Evolutionary conservation across 1,284 basidiomycete genomes (phyloP), one percentile per base, ranked within the genome.

Genomic region (Leccinum proximum): DNA sequence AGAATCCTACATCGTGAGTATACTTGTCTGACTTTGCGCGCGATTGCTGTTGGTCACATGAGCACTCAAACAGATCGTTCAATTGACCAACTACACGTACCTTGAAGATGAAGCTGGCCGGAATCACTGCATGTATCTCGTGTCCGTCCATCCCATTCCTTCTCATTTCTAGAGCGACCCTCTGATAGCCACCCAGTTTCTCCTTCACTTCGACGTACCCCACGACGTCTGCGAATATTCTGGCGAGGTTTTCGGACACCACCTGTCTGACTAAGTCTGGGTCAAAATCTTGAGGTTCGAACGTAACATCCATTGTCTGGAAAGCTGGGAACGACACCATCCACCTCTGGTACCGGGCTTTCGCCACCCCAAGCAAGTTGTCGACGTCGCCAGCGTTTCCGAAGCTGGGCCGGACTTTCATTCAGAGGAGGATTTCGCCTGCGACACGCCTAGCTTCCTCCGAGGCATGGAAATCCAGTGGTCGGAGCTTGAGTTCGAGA

Each of bases 1-100:
- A 71, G 66, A 88, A 80, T 1, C 86, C 87, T 86, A 88, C 88
- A 68, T 88, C 84, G 63, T 81, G 26, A 87, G 70, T 83, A 89
- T 10, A 70, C 69, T 66, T 87, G 71, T 4, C 79, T 79, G 63
- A 80, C 69, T 62, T 80, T 80, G n/a, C 79, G 69, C 1, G 79
- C 80, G 5, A 57, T 33, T 14, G 16, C 54, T 57, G 54, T 57
- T 10, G 26, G 30, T 16, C 30, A 57, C 54, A 16, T 57, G 3
- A 57, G 30, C 30, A 57, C 54, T 33, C 54, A 33, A n/a, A 56
- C 4, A 16, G 14, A n/a, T 57, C 16, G 26, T 30, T 30, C 30
- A 30, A 16, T 8, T 14, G 13, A 2, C 54, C 22, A n/a, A 33
- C 9, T 22, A 22, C 48, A 8, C 26, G 26, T 5, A 56, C 54